Percentiles rank a stretch among this genome's conserved stretches.
Evolutionary conservation across 2,329 filamentous ascomycete genomes (phyloP).

Genomic region (Nakataea oryzae): DNA sequence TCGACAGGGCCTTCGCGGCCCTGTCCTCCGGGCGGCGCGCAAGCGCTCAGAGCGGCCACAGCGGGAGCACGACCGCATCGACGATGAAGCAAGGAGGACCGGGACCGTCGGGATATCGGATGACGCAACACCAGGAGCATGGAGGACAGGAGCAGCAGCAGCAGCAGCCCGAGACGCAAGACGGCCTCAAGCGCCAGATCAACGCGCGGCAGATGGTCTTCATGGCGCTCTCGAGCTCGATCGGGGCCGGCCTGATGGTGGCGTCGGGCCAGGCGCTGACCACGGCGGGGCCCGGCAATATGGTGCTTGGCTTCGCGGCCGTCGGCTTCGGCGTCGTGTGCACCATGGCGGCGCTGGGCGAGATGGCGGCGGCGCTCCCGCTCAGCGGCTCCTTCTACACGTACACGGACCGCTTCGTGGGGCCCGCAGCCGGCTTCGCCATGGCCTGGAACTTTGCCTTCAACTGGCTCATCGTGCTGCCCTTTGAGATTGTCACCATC

Average conservation of each 20-base stretch:
- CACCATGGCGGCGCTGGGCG: slow-evolving; percentile 65
- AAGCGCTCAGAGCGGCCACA: neutral
- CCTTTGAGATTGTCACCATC: slow-evolving; percentile 63
- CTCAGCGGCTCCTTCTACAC: slow-evolving; percentile 60
- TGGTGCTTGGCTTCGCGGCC: slow-evolving; percentile 63
- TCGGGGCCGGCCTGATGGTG: slow-evolving; percentile 61
- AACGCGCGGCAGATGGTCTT: slow-evolving; percentile 59
- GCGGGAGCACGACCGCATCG: neutral
- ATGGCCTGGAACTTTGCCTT: slow-evolving; percentile 65
- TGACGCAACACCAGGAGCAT: no score
- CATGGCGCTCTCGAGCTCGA: slow-evolving; percentile 52
- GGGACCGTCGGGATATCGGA: no score
- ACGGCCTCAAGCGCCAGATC: slow-evolving; percentile 57
- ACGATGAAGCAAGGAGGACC: no score
- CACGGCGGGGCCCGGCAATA: slow-evolving; percentile 57
- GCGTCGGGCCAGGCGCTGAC: slow-evolving; percentile 60
- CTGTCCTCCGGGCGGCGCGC: neutral
- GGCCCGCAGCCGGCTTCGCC: slow-evolving; percentile 57
- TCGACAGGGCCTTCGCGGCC: neutral
- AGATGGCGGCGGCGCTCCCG: slow-evolving; percentile 63
- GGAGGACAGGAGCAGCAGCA: no score
- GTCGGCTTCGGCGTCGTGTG: slow-evolving; percentile 59
- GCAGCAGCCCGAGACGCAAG: slow-evolving; percentile 39
- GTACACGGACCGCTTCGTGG: slow-evolving; percentile 59
- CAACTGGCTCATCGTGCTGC: slow-evolving; percentile 53